A percentile compares a stretch with the other conserved stretches of the same genome.
Evolutionary conservation across 495 filamentous ascomycete species (phyloP).

Genomic region (Podospora tetraspora): DNA sequence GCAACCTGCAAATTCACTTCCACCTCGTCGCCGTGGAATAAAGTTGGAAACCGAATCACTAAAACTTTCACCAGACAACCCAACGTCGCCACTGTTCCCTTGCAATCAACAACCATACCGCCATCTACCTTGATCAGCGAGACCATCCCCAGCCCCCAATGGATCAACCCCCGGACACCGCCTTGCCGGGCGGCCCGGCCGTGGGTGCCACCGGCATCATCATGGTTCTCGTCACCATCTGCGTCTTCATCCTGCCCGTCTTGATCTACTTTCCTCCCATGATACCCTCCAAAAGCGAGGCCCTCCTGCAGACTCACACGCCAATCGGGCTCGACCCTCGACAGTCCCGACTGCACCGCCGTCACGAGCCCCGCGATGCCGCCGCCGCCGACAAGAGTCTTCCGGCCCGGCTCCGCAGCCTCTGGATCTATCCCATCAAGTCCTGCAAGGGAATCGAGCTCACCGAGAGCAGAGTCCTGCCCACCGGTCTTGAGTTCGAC

Average conservation of each 20-base stretch:
- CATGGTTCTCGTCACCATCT: slow-evolving; percentile 42
- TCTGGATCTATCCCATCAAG: slow-evolving; percentile 87
- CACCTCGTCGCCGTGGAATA: background rate
- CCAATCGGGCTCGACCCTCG: slow-evolving; percentile 33
- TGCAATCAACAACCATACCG: background rate
- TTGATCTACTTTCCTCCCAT: slow-evolving; percentile 44
- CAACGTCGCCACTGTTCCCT: background rate
- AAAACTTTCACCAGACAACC: background rate
- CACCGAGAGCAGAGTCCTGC: slow-evolving; percentile 56
- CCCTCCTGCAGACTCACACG: slow-evolving; percentile 41
- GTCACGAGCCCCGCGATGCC: background rate
- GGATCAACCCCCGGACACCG: background rate
- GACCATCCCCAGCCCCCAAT: background rate
- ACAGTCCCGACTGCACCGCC: slow-evolving; percentile 36
- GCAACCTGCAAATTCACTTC: background rate
- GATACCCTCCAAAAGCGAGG: slow-evolving; percentile 43
- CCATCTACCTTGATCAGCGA: background rate
- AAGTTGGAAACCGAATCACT: background rate
- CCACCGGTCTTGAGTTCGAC: slow-evolving; percentile 74
- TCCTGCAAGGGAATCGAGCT: slow-evolving; percentile 79
- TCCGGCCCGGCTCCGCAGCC: slow-evolving; percentile 55
- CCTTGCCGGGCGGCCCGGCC: slow-evolving; percentile 18
- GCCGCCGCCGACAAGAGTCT: slow-evolving; percentile 27
- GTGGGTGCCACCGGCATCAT: slow-evolving; percentile 29
- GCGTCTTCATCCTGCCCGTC: slow-evolving; percentile 45